phyloP scores from a whole-genome alignment of 495 filamentous ascomycete species.

The Lophiotrema nucula region DNA sequence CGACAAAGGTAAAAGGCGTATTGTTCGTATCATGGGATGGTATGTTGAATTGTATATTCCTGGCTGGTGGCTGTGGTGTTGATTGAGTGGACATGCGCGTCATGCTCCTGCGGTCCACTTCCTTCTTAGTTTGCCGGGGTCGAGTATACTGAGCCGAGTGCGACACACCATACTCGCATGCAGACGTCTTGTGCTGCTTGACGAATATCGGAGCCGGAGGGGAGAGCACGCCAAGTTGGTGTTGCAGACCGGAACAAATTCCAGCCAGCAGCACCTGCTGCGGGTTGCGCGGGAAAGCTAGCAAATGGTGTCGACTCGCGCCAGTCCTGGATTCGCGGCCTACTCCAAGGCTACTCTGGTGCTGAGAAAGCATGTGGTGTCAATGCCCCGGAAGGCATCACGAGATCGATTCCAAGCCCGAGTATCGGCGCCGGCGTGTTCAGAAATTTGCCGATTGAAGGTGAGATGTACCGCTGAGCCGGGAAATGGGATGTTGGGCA shows the following conservation, averaged over 20 bases:
- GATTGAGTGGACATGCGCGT: neutral
- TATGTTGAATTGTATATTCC: neutral
- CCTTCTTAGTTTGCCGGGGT: constrained; percentile 26
- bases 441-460: neutral
- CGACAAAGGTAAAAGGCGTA: constrained; percentile 19
- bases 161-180: constrained; percentile 20
- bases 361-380: constrained; percentile 27
- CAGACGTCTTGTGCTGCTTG: constrained; percentile 1
- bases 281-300: constrained; percentile 8
- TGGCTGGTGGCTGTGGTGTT: constrained; percentile 6
- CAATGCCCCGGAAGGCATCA: constrained; percentile 11
- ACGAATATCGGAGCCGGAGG: neutral
- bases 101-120: constrained; percentile 20
- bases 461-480: neutral
- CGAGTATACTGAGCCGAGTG: neutral
- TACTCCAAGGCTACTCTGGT: constrained; percentile 2
- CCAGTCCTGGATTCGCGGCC: constrained; percentile 9
- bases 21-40: neutral
- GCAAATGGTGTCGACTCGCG: constrained; percentile 3
- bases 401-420: constrained; percentile 12
- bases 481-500: neutral
- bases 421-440: neutral
- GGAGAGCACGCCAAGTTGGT: constrained; percentile 6
- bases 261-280: constrained; percentile 1
- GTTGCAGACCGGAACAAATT: neutral